phyloP scores from a whole-genome alignment of 495 filamentous ascomycete genomes.

The Penicillium pulvis region DNA sequence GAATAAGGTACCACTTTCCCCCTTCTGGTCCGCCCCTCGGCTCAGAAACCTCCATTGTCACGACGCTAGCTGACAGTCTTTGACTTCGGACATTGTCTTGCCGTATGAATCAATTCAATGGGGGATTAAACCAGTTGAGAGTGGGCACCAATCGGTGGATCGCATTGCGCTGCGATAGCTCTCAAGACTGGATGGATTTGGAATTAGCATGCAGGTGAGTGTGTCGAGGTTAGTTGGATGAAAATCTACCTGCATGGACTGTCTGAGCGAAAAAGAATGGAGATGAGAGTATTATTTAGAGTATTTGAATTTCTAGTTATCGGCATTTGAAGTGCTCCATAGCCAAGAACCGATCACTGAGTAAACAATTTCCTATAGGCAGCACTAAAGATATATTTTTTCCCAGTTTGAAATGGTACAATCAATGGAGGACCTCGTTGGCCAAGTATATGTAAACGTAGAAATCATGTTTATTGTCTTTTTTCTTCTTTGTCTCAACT shows the following conservation, averaged over 20 bases:
- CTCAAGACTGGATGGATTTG: constrained; percentile 10
- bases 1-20: constrained; percentile 40
- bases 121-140: background rate
- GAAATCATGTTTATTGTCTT: background rate
- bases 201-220: background rate
- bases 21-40: constrained; percentile 5
- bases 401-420: too few relatives aligned
- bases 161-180: background rate
- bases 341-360: background rate
- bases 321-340: background rate
- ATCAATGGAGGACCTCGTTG: background rate
- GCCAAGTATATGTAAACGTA: background rate
- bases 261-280: background rate
- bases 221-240: background rate
- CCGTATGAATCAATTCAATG: background rate
- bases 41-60: background rate
- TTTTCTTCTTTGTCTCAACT: background rate
- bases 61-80: background rate
- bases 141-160: constrained; percentile 10
- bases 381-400: background rate
- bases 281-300: background rate
- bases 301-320: background rate
- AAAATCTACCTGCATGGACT: background rate
- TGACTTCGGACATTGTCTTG: background rate
- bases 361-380: background rate